A percentile compares a stretch with the other conserved stretches of the same genome.
Conservation (phyloP, 108 stramenopile species). For the Licmophora abbreviata region DNA sequence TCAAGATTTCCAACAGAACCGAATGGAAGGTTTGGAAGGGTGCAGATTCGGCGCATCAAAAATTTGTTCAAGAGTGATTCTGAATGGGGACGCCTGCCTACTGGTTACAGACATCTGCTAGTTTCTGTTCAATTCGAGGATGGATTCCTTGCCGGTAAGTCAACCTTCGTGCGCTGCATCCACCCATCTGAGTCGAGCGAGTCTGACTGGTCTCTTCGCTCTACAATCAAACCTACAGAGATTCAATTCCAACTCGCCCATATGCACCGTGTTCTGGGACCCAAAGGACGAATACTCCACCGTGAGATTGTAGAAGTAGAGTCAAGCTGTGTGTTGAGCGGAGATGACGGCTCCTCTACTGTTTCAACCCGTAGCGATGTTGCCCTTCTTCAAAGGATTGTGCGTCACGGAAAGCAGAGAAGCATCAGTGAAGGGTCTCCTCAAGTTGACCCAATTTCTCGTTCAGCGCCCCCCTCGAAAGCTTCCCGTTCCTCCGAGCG, state of each 20-base stretch:
- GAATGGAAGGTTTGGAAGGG: not conserved
- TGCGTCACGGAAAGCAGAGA: too few relatives aligned
- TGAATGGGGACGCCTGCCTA: slow-evolving; percentile 18
- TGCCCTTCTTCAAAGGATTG: too few relatives aligned
- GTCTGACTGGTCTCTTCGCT: not conserved
- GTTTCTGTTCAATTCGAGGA: slow-evolving; percentile 23
- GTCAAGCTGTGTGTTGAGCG: not conserved
- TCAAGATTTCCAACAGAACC: not conserved
- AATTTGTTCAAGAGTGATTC: slow-evolving; percentile 27
- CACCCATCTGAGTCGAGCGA: too few relatives aligned
- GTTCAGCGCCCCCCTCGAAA: too few relatives aligned
- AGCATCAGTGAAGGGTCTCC: too few relatives aligned
- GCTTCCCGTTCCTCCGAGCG: too few relatives aligned
- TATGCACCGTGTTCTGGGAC: slow-evolving; percentile 23
- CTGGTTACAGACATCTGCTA: slow-evolving; percentile 43
- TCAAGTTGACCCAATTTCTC: too few relatives aligned
- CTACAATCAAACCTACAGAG: slow-evolving; percentile 11
- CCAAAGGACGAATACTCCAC: slow-evolving; percentile 29
- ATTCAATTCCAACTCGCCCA: slow-evolving; percentile 38
- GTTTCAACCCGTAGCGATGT: too few relatives aligned
- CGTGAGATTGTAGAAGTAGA: slow-evolving; percentile 18
- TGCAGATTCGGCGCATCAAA: slow-evolving; percentile 37
- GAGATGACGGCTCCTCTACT: not conserved
- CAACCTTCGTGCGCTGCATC: too few relatives aligned
- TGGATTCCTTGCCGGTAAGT: slow-evolving; percentile 42